These are phyloP conservation scores for Tolypocladium ovalisporum DNA, from an alignment of 2,329 filamentous ascomycete genomes.

Conservation along the genomic window DNA sequence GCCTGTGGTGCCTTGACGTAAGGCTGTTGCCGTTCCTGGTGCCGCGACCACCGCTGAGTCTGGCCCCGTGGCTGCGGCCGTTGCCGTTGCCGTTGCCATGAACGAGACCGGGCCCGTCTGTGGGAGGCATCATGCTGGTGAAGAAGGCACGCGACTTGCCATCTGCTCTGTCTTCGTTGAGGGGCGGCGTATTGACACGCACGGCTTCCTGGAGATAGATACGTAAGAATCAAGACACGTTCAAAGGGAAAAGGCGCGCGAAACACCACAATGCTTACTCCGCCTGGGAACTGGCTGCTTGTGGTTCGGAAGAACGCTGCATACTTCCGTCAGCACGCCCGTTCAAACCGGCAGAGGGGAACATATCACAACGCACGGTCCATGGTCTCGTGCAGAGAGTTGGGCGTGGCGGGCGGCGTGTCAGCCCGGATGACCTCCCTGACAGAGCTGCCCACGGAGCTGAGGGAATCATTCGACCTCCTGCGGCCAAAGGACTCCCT, in stretches of 20 bases:
- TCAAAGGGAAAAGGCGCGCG: not conserved
- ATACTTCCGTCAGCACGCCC: not conserved
- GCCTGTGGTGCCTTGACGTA: not conserved
- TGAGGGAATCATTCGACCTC: constrained; percentile 23
- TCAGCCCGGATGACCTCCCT: constrained; percentile 25
- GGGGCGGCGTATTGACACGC: constrained; percentile 35
- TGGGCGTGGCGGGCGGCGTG: constrained; percentile 20
- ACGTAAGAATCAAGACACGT: not conserved
- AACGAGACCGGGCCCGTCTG: not conserved
- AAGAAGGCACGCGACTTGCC: constrained; percentile 31
- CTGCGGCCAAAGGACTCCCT: constrained; percentile 29
- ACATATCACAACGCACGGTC: not conserved
- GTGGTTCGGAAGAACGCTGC: constrained; percentile 6
- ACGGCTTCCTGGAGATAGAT: constrained; percentile 35
- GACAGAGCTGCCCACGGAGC: constrained; percentile 30
- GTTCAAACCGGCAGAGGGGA: too few relatives aligned
- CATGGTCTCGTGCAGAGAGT: constrained; percentile 6
- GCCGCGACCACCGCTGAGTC: not conserved
- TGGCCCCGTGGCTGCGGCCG: not conserved
- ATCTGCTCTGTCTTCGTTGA: constrained; percentile 26
- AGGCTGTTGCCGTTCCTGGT: not conserved
- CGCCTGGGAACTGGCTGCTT: constrained; percentile 20
- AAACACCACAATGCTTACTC: constrained; percentile 12
- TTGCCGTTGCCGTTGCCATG: not conserved
- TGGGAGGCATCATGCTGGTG: constrained; percentile 24